These are phyloP conservation scores for Komagataella mondaviorum DNA, from an alignment of 805 yeast species.

Conservation along the genomic window DNA sequence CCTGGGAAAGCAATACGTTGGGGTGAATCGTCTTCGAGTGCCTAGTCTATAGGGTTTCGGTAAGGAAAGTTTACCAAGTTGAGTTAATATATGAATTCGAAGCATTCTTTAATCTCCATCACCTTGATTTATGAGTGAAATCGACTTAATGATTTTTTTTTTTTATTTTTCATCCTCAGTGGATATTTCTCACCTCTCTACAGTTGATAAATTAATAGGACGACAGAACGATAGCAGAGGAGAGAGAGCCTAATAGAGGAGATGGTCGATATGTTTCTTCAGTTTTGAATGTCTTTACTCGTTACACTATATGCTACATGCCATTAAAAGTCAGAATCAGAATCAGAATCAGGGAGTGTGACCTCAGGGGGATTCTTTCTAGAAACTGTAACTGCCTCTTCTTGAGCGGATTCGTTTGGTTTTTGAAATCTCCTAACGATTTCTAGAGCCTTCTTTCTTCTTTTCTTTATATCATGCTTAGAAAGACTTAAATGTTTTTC, in stretches of 20 bases:
- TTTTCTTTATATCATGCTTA: neutral
- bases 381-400: neutral
- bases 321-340: neutral
- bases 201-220: neutral
- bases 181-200: neutral
- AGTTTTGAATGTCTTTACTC: too few relatives aligned
- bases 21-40: neutral
- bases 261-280: too few relatives aligned
- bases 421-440: neutral
- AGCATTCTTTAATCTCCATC: neutral
- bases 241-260: too few relatives aligned
- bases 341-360: neutral
- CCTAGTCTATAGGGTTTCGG: neutral
- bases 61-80: neutral
- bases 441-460: neutral
- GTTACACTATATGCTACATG: neutral
- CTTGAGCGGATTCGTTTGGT: neutral
- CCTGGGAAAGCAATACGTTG: neutral
- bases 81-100: neutral
- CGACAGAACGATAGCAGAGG: neutral
- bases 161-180: neutral
- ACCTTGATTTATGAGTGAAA: neutral
- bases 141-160: neutral
- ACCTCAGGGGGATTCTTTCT: neutral
- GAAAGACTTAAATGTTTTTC: neutral